Base-by-base conservation (phyloP, 257 asterid genomes). In the Knoxia roxburghii region DNA sequence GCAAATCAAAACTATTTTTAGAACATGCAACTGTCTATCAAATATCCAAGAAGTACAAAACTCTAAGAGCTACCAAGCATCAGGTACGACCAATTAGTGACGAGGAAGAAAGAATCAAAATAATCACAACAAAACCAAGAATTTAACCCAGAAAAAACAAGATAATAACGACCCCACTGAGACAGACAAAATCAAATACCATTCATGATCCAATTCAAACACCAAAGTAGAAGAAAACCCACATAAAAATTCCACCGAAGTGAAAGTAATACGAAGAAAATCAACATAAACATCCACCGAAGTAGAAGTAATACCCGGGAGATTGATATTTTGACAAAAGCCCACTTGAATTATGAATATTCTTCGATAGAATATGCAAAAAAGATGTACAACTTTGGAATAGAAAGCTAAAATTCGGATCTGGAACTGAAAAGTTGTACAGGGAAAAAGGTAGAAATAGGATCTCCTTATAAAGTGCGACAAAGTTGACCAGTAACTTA, bases 331-430 rank as follows among this genome's bases (percentile, higher is more conserved):
- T n/a, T 21, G 65, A 60, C 20, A 35, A 35, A 3, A 37, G 4
- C 48, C 30, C 64, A 26, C 49, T 60, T 37, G 49, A 60, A 60
- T 60, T 37, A 60, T 35, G 65, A 60, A 60, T 60, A 60, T 60
- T 60, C 65, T 17, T 51, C 48, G 32, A 33, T 11, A 3, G 33
- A 21, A 21, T 35, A 10, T n/a, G 32, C n/a, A 4, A 48, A 65
- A 23, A 5, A 49, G 65, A 60, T 37, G 30, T 49, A 11, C 10
- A 12, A 40, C 27, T 50, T 50, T 50, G 5, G 29, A 4, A 37
- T 29, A 12, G 2, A 1, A 39, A 21, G 21, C 11, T 12, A 7
- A 33, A 37, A 50, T 50, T 60, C 23, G 50, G 50, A 50, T 65
- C 61, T 50, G 49, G n/a, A 65, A 33, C 65, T 61, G n/a, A 61